Percentiles rank a stretch among this genome's conserved stretches.
Evolutionary conservation across 225 moss, liverwort and hornwort genomes (phyloP).

Genomic region (Polytrichum formosum): DNA sequence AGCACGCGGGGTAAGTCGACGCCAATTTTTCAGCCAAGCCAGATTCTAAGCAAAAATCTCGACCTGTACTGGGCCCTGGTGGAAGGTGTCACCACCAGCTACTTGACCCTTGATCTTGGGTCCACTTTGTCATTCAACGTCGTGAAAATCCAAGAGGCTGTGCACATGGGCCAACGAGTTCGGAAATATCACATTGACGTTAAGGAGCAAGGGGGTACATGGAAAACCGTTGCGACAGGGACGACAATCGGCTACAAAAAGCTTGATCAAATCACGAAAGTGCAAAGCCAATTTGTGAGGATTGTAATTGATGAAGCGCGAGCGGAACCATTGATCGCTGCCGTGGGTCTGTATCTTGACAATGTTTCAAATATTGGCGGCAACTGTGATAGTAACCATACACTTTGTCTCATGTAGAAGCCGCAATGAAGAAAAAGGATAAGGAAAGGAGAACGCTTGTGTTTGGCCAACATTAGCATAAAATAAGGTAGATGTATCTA

Average conservation of each 20-base stretch:
- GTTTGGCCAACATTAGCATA: no score
- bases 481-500: no score
- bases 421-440: no score
- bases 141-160: slow-evolving; percentile 70
- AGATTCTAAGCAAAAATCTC: slow-evolving; percentile 48
- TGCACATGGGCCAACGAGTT: slow-evolving; percentile 76
- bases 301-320: slow-evolving; percentile 54
- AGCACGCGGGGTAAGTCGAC: slow-evolving; percentile 50
- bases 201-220: slow-evolving; percentile 42
- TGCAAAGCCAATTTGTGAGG: slow-evolving; percentile 48
- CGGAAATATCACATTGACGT: slow-evolving; percentile 50
- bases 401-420: background rate
- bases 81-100: slow-evolving; percentile 34
- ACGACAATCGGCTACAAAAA: slow-evolving; percentile 78
- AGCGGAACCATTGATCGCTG: slow-evolving; percentile 51
- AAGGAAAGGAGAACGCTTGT: no score
- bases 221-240: slow-evolving; percentile 43
- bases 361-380: slow-evolving; percentile 4
- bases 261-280: slow-evolving; percentile 40
- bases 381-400: slow-evolving; percentile 6
- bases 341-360: slow-evolving; percentile 64
- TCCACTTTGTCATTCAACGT: slow-evolving; percentile 48
- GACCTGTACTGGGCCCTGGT: slow-evolving; percentile 70
- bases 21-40: slow-evolving; percentile 55
- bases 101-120: slow-evolving; percentile 52